Percentiles rank a stretch among this genome's conserved stretches.
phyloP scores from a whole-genome alignment of 768 basidiomycete species.

The Suillus bovinus region DNA sequence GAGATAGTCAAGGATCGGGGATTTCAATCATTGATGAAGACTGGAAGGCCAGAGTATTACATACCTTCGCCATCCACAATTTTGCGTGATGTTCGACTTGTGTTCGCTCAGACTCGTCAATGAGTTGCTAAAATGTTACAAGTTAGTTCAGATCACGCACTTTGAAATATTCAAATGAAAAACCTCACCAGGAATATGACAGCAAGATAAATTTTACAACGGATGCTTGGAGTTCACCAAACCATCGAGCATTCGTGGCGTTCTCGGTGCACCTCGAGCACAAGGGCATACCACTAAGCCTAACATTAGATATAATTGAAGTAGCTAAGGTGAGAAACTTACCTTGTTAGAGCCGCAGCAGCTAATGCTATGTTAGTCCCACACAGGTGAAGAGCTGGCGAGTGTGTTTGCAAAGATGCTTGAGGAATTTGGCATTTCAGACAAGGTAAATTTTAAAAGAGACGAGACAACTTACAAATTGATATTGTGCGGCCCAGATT shows the following conservation, averaged over 20 bases:
- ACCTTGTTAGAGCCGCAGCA: too few species aligned
- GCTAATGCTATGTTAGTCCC: too few species aligned
- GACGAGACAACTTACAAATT: too few species aligned
- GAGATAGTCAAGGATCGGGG: too few species aligned
- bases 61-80: too few species aligned
- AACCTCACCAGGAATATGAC: slow-evolving; percentile 10
- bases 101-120: too few species aligned
- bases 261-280: slow-evolving; percentile 28
- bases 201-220: slow-evolving; percentile 3
- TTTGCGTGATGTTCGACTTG: too few species aligned
- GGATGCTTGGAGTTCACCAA: slow-evolving; percentile 33
- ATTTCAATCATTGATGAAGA: too few species aligned
- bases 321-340: slow-evolving; percentile 14
- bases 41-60: too few species aligned
- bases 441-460: slow-evolving; percentile 10
- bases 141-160: too few species aligned
- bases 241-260: slow-evolving; percentile 32
- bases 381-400: slow-evolving; percentile 18
- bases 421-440: slow-evolving; percentile 23
- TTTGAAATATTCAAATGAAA: too few species aligned
- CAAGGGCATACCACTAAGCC: slow-evolving; percentile 18
- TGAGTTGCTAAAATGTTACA: too few species aligned
- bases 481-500: slow-evolving; percentile 15
- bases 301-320: slow-evolving; percentile 34
- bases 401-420: slow-evolving; percentile 18